phyloP scores from a whole-genome alignment of 805 yeast species.

The Candida ovalis region DNA sequence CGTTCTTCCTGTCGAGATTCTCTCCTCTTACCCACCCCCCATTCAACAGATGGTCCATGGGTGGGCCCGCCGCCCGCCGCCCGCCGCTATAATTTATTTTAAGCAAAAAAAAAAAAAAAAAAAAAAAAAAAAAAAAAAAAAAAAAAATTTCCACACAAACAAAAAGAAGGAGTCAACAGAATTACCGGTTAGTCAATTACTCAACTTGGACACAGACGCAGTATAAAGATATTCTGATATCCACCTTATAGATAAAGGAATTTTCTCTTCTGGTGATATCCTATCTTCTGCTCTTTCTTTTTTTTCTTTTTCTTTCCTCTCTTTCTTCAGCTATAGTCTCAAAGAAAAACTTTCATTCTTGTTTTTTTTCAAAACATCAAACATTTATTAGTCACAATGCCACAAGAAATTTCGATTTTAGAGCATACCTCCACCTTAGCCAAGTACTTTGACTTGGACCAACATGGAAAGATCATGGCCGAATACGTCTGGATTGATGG shows the following conservation, averaged over 20 bases:
- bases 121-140: not conserved
- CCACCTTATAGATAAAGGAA: slow-evolving; percentile 8
- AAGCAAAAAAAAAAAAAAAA: not conserved
- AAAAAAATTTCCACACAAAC: not conserved
- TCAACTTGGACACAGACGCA: not conserved
- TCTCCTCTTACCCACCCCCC: too few species aligned
- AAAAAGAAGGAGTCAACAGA: not conserved
- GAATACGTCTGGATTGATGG: slow-evolving; percentile 99
- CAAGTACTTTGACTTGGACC: slow-evolving; percentile 81
- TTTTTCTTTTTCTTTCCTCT: slow-evolving; percentile 2
- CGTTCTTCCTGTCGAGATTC: too few species aligned
- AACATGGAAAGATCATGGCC: slow-evolving; percentile 83
- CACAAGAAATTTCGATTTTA: slow-evolving; percentile 32
- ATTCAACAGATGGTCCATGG: too few species aligned
- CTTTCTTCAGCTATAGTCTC: slow-evolving; percentile 1
- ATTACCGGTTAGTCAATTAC: not conserved
- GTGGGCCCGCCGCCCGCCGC: too few species aligned
- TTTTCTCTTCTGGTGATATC: not conserved
- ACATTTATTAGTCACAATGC: slow-evolving; percentile 11
- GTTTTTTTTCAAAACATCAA: not conserved
- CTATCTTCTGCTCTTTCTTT: not conserved
- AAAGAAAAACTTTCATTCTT: slow-evolving; percentile 1
- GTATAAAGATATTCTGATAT: slow-evolving; percentile 13
- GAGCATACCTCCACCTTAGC: slow-evolving; percentile 77
- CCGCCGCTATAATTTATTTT: too few species aligned